phyloP scores from a whole-genome alignment of 169 alveolate species.

The Perkinsus olseni region DNA sequence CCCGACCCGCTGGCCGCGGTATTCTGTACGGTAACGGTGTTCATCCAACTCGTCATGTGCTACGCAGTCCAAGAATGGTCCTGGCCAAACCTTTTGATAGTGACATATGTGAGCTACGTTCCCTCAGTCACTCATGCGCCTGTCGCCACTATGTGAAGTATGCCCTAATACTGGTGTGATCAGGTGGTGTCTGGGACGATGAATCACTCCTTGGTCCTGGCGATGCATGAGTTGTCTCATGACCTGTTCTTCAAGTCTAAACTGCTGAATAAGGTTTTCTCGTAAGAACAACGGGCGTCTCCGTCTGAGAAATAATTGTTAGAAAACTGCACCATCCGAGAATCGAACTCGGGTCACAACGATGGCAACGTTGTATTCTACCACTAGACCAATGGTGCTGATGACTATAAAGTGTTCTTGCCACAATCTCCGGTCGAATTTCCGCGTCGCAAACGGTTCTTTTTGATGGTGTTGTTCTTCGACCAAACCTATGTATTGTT shows the following conservation, averaged over 20 bases:
- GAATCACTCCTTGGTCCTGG: constrained; percentile 42
- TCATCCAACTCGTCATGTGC: constrained; percentile 11
- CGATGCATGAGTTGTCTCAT: constrained; percentile 58
- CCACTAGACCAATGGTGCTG: not conserved
- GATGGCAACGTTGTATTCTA: not conserved
- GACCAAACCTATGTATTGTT: not conserved
- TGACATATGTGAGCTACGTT: constrained; percentile 23
- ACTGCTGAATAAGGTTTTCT: constrained; percentile 26
- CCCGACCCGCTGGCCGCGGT: constrained; percentile 23
- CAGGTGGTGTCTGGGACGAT: constrained; percentile 34
- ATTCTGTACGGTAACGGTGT: not conserved
- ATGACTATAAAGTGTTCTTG: not conserved
- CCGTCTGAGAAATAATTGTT: not conserved
- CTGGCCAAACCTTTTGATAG: constrained; percentile 12
- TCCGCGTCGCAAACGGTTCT: not conserved
- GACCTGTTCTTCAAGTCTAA: constrained; percentile 30
- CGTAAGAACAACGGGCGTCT: not conserved
- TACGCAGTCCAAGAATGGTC: constrained; percentile 2
- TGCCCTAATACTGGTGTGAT: not conserved
- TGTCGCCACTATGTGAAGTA: too few species aligned
- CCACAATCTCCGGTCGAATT: not conserved
- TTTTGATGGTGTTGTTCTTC: not conserved
- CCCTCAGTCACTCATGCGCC: constrained; percentile 19
- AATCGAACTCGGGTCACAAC: not conserved
- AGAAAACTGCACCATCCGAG: not conserved